Percentiles rank a stretch among this genome's conserved stretches.
phyloP scores from a whole-genome alignment of 768 basidiomycete species.

The Lentinula edodes region DNA sequence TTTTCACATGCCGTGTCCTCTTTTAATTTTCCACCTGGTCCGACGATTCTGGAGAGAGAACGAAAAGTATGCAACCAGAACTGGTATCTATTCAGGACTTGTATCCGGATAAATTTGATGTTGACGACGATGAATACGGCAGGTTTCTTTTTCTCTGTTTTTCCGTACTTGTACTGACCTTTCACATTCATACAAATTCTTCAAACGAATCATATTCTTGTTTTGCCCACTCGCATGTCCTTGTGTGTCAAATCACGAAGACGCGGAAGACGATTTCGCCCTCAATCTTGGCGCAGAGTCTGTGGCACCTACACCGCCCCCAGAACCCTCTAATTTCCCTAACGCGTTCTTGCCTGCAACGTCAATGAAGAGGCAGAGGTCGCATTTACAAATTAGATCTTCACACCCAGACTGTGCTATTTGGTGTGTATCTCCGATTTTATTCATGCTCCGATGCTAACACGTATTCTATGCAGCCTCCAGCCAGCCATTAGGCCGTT shows the following conservation, averaged over 20 bases:
- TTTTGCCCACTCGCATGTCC: not conserved
- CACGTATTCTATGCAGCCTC: not conserved
- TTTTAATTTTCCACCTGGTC: too few species aligned
- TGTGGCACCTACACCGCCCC: not conserved
- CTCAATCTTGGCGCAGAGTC: not conserved
- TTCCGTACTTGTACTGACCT: not conserved
- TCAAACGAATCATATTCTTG: too few species aligned
- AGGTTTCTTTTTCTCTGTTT: not conserved
- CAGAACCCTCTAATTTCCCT: not conserved
- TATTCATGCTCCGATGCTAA: not conserved
- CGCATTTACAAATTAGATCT: too few species aligned
- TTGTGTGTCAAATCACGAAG: not conserved
- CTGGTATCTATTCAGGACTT: not conserved
- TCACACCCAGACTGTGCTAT: not conserved
- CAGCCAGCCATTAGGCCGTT: not conserved
- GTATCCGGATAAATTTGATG: not conserved
- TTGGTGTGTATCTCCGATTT: not conserved
- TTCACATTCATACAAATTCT: not conserved
- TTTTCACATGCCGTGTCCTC: too few species aligned
- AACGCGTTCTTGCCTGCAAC: not conserved
- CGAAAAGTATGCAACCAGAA: too few species aligned
- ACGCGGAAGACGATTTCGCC: not conserved
- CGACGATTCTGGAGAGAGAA: too few species aligned
- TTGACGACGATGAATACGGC: not conserved
- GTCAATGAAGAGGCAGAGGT: not conserved